Evolutionary conservation across 345 rosid genomes (phyloP), one percentile per base, ranked within the genome.

Genomic region (Dovyalis caffra): DNA sequence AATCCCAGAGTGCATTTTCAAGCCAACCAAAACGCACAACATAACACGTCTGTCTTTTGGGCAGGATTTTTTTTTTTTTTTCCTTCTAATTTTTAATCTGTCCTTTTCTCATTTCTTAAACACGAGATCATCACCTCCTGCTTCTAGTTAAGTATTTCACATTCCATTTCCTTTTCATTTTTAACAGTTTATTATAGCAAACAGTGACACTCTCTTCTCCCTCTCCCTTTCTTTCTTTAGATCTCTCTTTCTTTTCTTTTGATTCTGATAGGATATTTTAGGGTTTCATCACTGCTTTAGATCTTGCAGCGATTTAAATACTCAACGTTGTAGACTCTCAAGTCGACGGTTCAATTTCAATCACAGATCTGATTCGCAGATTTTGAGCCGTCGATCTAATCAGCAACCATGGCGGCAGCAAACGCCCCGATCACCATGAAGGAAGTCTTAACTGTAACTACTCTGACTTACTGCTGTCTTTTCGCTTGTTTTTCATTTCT

Each of bases 381-480:
- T 74, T 73, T 51, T 62, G 77, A 26, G 66, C 81, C 69, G 80
- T 68, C 81, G 87, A 87, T 87, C 88, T 76, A 77, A 75, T 75
- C 23, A 5, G 37, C 80, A 79, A 81, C 71, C 91, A 92, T 92
- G 98, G 93, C 96, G 80, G 92, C 94, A 38, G 92, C 97, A 34
- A 92, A 82, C 86, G 97, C 97, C 66, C 97, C 94, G 76, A 91
- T 94, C 89, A 70, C 93, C 78, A 90, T 94, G 98, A 91, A 91
- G 83, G 98, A 94, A 85, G 91, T 90, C 79, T 78, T 92, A 34
- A 94, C 92, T 57, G 97, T 92, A 77, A 83, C 49, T 49, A 43
- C 25, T 31, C 28, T 33, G 26, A 3, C 47, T 5, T 1, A 6
- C 37, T 35, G 47, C 49, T 4, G 32, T 53, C 37, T 43, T 9